Evolutionary conservation across 2,329 filamentous ascomycete species (phyloP).

Genomic region (Exophiala sp.): DNA sequence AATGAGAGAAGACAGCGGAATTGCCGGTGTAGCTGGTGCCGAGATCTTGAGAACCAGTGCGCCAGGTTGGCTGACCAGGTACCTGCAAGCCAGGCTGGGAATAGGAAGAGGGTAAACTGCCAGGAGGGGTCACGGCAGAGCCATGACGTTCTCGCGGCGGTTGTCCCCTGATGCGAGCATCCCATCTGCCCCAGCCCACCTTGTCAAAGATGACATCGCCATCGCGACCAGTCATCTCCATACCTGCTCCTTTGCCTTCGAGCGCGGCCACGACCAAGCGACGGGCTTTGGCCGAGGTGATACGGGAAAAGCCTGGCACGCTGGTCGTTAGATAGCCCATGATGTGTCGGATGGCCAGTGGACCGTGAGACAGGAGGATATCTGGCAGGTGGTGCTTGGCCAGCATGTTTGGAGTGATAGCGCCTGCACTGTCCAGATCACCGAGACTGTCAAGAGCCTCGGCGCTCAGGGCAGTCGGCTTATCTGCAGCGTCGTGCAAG

Average conservation of each 20-base stretch:
- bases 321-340: slow-evolving; percentile 92
- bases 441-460: slow-evolving; percentile 51
- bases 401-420: slow-evolving; percentile 80
- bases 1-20: slow-evolving; percentile 72
- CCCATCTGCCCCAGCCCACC: slow-evolving; percentile 96
- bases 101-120: slow-evolving; percentile 47
- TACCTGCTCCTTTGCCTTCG: slow-evolving; percentile 67
- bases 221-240: slow-evolving; percentile 51
- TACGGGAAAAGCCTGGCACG: slow-evolving; percentile 83
- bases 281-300: slow-evolving; percentile 81
- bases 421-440: slow-evolving; percentile 67
- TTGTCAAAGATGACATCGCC: slow-evolving; percentile 73
- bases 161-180: slow-evolving; percentile 71
- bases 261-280: slow-evolving; percentile 88
- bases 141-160: slow-evolving; percentile 35
- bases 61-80: slow-evolving; percentile 37
- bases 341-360: slow-evolving; percentile 89
- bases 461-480: slow-evolving; percentile 37
- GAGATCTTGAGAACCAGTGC: slow-evolving; percentile 30
- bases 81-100: slow-evolving; percentile 48
- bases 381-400: slow-evolving; percentile 87
- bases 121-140: slow-evolving; percentile 28
- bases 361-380: slow-evolving; percentile 84
- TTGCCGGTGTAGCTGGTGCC: slow-evolving; percentile 65
- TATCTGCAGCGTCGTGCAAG: slow-evolving; percentile 65